phyloP scores from a whole-genome alignment of 768 basidiomycete species.

The Hypsizygus marmoreus region DNA sequence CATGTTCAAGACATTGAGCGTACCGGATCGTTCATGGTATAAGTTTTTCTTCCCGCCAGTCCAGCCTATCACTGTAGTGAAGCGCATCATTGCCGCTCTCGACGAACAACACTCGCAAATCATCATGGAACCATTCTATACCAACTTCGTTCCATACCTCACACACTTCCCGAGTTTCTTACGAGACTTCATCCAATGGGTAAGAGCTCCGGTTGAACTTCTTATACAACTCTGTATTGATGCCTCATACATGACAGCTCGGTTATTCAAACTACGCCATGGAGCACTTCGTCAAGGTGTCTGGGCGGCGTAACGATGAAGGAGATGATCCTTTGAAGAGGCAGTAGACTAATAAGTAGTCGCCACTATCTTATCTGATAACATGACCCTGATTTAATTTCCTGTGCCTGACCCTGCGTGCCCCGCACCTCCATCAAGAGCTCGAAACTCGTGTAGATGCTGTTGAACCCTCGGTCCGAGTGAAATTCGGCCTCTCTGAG shows the following conservation, averaged over 20 bases:
- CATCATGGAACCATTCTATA: conserved; percentile 74
- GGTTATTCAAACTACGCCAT: conserved; percentile 72
- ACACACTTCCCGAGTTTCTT: conserved; percentile 68
- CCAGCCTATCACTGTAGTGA: conserved; percentile 73
- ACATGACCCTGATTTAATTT: too few relatives aligned
- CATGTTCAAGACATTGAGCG: conserved; percentile 65
- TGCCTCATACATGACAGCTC: conserved; percentile 40
- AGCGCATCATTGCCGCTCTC: conserved; percentile 77
- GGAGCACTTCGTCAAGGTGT: conserved; percentile 66
- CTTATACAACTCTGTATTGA: conserved; percentile 4
- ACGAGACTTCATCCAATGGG: conserved; percentile 78
- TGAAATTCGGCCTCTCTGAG: too few relatives aligned
- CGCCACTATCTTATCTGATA: too few relatives aligned
- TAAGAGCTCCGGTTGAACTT: conserved; percentile 30
- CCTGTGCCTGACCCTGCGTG: too few relatives aligned
- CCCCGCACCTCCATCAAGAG: too few relatives aligned
- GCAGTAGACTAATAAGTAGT: too few relatives aligned
- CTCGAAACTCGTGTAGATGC: too few relatives aligned
- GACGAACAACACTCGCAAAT: conserved; percentile 78
- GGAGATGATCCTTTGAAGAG: conserved; percentile 21
- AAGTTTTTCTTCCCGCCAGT: conserved; percentile 80
- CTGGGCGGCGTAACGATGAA: conserved; percentile 61
- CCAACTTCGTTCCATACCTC: conserved; percentile 58
- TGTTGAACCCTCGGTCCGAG: too few relatives aligned
- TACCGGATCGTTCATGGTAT: conserved; percentile 53